Evolutionary conservation across 768 basidiomycete genomes (phyloP).

Genomic region (Suillus discolor): DNA sequence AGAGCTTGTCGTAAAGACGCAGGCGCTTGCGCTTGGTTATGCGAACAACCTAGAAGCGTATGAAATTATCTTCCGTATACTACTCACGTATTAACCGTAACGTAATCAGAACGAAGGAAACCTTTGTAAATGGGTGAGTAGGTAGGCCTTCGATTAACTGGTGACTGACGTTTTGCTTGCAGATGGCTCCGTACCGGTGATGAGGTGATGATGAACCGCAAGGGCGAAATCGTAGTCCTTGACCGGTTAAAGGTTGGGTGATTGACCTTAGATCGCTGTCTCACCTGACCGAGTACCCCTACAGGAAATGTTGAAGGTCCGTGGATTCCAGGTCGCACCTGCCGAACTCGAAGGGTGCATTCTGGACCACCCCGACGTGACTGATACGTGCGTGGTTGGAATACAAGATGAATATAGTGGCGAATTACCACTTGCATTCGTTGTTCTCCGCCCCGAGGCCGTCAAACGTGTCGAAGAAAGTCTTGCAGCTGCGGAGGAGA

Average conservation of each 20-base stretch:
- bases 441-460: conserved; percentile 51
- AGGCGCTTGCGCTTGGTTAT: conserved; percentile 63
- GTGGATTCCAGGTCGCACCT: conserved; percentile 59
- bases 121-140: conserved; percentile 51
- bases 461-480: conserved; percentile 37
- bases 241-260: conserved; percentile 67
- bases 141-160: not conserved
- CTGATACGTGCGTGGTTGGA: conserved; percentile 65
- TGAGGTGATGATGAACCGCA: conserved; percentile 64
- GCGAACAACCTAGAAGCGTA: conserved; percentile 62
- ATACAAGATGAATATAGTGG: conserved; percentile 75
- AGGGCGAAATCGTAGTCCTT: conserved; percentile 66
- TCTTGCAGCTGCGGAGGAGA: conserved; percentile 33
- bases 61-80: conserved; percentile 25
- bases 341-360: conserved; percentile 71
- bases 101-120: conserved; percentile 55
- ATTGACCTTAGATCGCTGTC: not conserved
- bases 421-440: conserved; percentile 71
- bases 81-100: conserved; percentile 12
- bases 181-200: conserved; percentile 75
- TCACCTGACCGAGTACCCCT: not conserved
- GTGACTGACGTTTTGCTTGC: conserved; percentile 5
- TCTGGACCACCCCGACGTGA: conserved; percentile 60
- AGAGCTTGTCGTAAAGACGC: conserved; percentile 61
- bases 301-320: conserved; percentile 74